Percentiles rank a stretch among this genome's conserved stretches.
Conservation (phyloP, 768 basidiomycete genomes). For the Psilocybe tampanensis region DNA sequence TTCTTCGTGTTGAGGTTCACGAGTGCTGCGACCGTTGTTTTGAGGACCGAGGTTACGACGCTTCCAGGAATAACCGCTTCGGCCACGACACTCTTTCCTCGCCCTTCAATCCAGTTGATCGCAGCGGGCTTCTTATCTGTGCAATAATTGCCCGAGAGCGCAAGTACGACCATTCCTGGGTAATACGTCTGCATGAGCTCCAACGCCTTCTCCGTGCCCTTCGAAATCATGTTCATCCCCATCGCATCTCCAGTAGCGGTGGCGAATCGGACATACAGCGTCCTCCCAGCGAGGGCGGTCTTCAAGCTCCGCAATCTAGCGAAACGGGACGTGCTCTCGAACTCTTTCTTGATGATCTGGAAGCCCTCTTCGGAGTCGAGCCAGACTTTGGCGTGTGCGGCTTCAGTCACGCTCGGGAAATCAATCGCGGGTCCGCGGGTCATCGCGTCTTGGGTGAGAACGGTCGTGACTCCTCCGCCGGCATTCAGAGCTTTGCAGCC, state of each 20-base stretch:
- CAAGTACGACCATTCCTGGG: not conserved
- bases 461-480: not conserved
- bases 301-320: not conserved
- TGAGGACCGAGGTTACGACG: not conserved
- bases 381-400: not conserved
- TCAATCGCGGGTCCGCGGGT: not conserved
- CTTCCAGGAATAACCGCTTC: not conserved
- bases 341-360: not conserved
- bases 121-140: not conserved
- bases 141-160: not conserved
- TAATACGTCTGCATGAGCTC: not conserved
- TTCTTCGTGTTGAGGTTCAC: not conserved
- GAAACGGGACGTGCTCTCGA: not conserved
- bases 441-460: not conserved
- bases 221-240: constrained; percentile 1
- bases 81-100: not conserved
- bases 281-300: not conserved
- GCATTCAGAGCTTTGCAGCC: not conserved
- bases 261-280: not conserved
- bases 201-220: not conserved
- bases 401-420: not conserved
- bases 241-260: not conserved
- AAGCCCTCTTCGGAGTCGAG: not conserved
- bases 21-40: not conserved
- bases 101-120: constrained; percentile 1